Conservation (phyloP, 345 rosid species). For the Syzygium aromaticum region DNA sequence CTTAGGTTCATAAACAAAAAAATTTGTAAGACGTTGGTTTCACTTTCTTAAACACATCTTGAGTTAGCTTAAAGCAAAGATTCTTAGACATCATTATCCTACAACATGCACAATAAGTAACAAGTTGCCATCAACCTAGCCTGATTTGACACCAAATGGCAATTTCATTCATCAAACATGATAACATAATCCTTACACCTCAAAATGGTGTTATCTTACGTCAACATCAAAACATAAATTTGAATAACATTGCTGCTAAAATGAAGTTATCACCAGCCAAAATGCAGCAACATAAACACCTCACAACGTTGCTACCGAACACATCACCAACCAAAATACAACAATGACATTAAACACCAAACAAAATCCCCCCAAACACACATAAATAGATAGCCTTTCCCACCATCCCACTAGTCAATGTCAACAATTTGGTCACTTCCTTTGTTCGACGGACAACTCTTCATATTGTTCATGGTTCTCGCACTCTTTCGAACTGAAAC, state of each 20-base stretch:
- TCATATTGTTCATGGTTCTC: neutral
- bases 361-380: neutral
- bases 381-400: neutral
- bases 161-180: neutral
- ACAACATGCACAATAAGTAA: neutral
- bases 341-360: neutral
- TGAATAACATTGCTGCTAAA: too few species aligned
- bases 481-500: neutral
- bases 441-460: neutral
- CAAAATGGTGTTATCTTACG: neutral
- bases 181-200: neutral
- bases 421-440: neutral
- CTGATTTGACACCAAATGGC: neutral
- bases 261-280: too few species aligned
- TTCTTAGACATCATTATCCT: neutral
- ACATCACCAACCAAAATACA: neutral
- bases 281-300: too few species aligned
- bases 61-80: too few species aligned
- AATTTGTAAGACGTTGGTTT: neutral
- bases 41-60: neutral
- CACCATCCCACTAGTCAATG: neutral
- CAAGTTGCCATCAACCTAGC: neutral
- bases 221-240: neutral
- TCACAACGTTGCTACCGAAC: too few species aligned
- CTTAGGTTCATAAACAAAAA: too few species aligned